Base-by-base conservation (phyloP, 2,329 filamentous ascomycete species). In the Diaporthe amygdali region DNA sequence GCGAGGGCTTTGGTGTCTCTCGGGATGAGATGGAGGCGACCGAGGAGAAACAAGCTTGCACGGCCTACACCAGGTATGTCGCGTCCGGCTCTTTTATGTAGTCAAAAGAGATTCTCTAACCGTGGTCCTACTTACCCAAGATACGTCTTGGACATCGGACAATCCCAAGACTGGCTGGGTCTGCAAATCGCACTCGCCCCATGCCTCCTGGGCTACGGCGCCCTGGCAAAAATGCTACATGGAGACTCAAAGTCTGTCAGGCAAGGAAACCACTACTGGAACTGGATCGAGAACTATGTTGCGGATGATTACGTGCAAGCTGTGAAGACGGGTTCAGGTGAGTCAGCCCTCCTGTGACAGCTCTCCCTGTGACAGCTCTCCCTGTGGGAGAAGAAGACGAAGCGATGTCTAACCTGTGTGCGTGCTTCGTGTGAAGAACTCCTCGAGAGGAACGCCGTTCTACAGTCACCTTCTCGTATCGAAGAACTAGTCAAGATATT, bases 211-310 rank as follows among this genome's bases (percentile, higher is more conserved):
- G 96, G 96, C 51, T 98, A 98, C 79, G 92, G 92, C 12, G 89
- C 90, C 69, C 93, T 97, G 72, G 96, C 94, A 7, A 87, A 87
- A 76, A 88, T 94, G 76, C 85, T 97, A 3, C 86, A 91, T 76
- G 84, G 84, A 17, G 91, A 93, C 73, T 82, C 87, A 61, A 85
- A 84, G n/a, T 92, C 90, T 44, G 84, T 84, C 73, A 86, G 86
- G 47, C 85, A 92, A 15, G 89, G 85, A 0, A 97, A 96, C 79
- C 86, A 83, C 22, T 98, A 97, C 83, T 96, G 93, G 92, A 88
- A 91, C 55, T 98, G 96, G 96, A 94, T 98, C 75, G 87, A 95
- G 78, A 97, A 94, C 77, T 98, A 98, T 78, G 89, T 93, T 20
- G 93, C 91, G 2, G 91, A 94, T 0, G 93, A 96, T 79, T 98